Conservation (phyloP, 1,139 yeast species). For the Candida neerlandica region DNA sequence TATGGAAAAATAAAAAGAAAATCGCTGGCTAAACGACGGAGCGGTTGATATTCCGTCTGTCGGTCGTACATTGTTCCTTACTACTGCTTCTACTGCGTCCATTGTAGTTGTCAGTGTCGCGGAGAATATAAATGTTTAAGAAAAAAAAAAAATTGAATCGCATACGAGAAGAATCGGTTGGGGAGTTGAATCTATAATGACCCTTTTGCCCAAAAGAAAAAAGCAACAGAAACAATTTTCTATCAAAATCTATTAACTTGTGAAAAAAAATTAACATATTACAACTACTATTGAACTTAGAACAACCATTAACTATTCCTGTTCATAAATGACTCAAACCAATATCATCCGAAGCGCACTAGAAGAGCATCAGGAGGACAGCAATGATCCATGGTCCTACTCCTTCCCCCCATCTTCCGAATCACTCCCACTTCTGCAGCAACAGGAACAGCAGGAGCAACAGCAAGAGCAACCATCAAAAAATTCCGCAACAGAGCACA, state of each 20-base stretch:
- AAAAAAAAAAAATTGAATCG: too few relatives aligned
- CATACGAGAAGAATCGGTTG: too few relatives aligned
- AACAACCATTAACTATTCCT: not conserved
- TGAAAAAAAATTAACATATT: too few relatives aligned
- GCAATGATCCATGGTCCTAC: slow-evolving; percentile 44
- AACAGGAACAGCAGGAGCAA: slow-evolving; percentile 3
- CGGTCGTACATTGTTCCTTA: slow-evolving; percentile 16
- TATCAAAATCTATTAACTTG: too few relatives aligned
- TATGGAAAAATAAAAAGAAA: too few relatives aligned
- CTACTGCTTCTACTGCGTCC: too few relatives aligned
- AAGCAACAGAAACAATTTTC: not conserved
- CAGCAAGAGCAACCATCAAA: slow-evolving; percentile 4
- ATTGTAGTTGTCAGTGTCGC: not conserved
- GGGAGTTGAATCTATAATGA: too few relatives aligned
- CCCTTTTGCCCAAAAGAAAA: not conserved
- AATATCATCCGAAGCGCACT: not conserved
- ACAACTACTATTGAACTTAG: not conserved
- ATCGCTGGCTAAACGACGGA: not conserved
- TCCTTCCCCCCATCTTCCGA: slow-evolving; percentile 48
- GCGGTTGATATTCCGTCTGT: not conserved
- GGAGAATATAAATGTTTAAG: too few relatives aligned
- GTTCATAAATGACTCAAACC: not conserved
- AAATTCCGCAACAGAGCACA: not conserved
- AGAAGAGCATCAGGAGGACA: slow-evolving; percentile 31
- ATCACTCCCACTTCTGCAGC: slow-evolving; percentile 19